Evolutionary conservation across 768 basidiomycete species (phyloP), one percentile per base, ranked within the genome.

Genomic region (Neoboletus magnificus): DNA sequence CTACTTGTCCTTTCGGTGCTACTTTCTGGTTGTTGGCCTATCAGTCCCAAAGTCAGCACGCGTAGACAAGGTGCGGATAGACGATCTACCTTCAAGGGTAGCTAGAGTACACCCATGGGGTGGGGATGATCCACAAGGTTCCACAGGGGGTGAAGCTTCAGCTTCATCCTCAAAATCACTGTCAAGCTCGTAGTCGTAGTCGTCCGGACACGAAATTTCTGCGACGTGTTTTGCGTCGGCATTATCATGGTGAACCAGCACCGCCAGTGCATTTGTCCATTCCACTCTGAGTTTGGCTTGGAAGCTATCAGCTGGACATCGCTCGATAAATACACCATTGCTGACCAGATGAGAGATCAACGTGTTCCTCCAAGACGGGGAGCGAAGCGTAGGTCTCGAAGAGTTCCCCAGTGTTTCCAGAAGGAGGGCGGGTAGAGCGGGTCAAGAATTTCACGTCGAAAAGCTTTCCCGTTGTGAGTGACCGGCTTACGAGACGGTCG

Each of bases 111-210:
- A 13, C 22, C 42, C 35, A 39, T 15, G 1, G 16, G 13, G n/a
- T n/a, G 13, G 22, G 16, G 36, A n/a, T 27, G 32, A 33, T 16
- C 16, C 29, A 42, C n/a, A 16, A 13, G 16, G 37, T 23, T 42
- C 48, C 12, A 47, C 18, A 30, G 33, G 5, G 11, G 10, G 22
- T 9, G 29, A 11, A 12, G 12, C 36, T 30, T 59, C 57, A 4
- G 59, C 59, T 16, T 66, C 66, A 23, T 71, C 62, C 23, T 67
- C 64, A 6, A 49, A 60, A 48, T 71, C 65, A 15, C 69, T 69
- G 39, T 69, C 69, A 39, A 52, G 56, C 5, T 60, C 59, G 32
- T 66, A 60, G 9, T 69, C 57, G 29, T 65, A 56, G 30, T 42
- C 56, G 0, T 43, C 23, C 6, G 58, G 55, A 30, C 51, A 57